Conservation (phyloP, 2,329 filamentous ascomycete genomes). For the Nannizziopsis arthrosporioides region DNA sequence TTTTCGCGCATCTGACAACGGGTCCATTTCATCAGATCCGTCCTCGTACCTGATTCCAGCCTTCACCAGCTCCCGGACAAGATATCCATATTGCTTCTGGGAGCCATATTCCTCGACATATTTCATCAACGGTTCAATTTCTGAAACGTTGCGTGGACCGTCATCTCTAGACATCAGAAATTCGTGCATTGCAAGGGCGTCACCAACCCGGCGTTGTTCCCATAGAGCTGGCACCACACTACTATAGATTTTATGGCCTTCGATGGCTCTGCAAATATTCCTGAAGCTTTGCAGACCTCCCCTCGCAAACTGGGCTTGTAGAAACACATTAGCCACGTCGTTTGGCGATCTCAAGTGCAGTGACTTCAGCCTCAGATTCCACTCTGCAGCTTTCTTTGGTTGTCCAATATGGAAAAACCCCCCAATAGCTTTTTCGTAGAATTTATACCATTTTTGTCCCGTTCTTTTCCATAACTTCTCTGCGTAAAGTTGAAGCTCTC, state of each 20-base stretch:
- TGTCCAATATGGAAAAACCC: constrained; percentile 25
- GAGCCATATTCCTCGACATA: constrained; percentile 27
- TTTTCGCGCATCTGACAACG: background rate
- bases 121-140: constrained; percentile 32
- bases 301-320: constrained; percentile 17
- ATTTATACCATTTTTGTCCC: constrained; percentile 27
- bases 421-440: constrained; percentile 31
- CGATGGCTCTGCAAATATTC: constrained; percentile 31
- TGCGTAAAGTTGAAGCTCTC: constrained; percentile 27
- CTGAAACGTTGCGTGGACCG: constrained; percentile 29
- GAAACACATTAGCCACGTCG: constrained; percentile 24
- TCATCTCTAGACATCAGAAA: constrained; percentile 34
- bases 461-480: constrained; percentile 31
- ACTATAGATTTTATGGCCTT: constrained; percentile 34
- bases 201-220: constrained; percentile 25
- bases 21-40: background rate
- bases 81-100: constrained; percentile 8
- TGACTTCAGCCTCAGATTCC: constrained; percentile 29
- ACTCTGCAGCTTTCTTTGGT: constrained; percentile 24
- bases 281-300: constrained; percentile 28
- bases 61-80: constrained; percentile 9
- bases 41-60: constrained; percentile 9
- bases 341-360: constrained; percentile 23
- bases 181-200: constrained; percentile 38
- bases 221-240: constrained; percentile 34